phyloP scores from a whole-genome alignment of 1,284 basidiomycete species.

The Porogramme epimiltina region DNA sequence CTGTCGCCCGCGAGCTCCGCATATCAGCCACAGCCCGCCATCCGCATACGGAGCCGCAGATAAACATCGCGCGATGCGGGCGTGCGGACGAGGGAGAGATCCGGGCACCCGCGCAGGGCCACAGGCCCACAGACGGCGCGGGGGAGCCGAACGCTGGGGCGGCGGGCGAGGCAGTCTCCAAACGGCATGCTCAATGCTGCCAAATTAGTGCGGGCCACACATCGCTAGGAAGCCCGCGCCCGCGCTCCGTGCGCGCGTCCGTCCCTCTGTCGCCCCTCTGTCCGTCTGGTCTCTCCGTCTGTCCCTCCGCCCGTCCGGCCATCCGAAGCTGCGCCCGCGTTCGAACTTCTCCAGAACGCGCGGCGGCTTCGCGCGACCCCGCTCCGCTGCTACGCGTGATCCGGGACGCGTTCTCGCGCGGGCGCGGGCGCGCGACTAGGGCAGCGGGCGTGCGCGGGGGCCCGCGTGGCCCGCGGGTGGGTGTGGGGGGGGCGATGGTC shows the following conservation, averaged over 20 bases:
- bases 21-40: neutral
- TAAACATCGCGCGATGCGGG: slow-evolving; percentile 5
- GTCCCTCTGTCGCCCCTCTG: no score
- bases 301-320: neutral
- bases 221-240: slow-evolving; percentile 10
- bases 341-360: neutral
- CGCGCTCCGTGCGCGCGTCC: slow-evolving; percentile 2
- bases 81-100: slow-evolving; percentile 1
- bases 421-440: neutral
- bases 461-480: slow-evolving; percentile 16
- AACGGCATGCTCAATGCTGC: slow-evolving; percentile 23
- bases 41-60: neutral
- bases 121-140: slow-evolving; percentile 16
- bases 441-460: slow-evolving; percentile 1
- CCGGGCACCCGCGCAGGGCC: slow-evolving; percentile 1
- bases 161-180: slow-evolving; percentile 17
- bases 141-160: slow-evolving; percentile 16
- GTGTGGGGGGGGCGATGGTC: slow-evolving; percentile 12
- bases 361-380: neutral
- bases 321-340: neutral
- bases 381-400: slow-evolving; percentile 4
- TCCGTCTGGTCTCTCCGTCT: no score
- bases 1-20: no score
- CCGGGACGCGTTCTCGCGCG: neutral
- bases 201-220: slow-evolving; percentile 12